A percentile compares a stretch with the other conserved stretches of the same genome.
These are phyloP conservation scores for Pichia occidentalis DNA, from an alignment of 805 yeast genomes.

Conservation along the genomic window DNA sequence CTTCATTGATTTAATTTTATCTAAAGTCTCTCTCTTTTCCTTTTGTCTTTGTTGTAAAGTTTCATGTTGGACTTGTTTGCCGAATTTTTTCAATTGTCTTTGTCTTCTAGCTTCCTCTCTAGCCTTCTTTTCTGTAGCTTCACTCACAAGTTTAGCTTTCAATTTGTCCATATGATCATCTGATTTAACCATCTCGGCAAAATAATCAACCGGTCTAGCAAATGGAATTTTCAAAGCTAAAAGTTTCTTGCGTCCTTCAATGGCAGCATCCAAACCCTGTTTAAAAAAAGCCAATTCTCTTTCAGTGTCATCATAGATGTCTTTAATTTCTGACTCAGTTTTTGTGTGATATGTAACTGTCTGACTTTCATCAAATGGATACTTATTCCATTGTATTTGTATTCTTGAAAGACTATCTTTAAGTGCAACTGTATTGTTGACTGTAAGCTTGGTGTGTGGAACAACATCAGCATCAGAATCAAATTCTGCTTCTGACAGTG, in stretches of 20 bases:
- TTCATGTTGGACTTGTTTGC: conserved; percentile 93
- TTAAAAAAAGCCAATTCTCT: conserved; percentile 93
- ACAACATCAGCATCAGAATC: conserved; percentile 94
- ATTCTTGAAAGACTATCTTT: conserved; percentile 63
- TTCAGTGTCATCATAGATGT: conserved; percentile 91
- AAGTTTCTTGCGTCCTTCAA: conserved; percentile 59
- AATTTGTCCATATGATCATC: conserved; percentile 97
- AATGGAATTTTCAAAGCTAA: conserved; percentile 75
- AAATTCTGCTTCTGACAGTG: conserved; percentile 84
- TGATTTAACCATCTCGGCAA: conserved; percentile 97
- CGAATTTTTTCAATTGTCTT: conserved; percentile 91
- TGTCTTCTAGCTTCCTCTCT: conserved; percentile 91
- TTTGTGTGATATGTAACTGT: conserved; percentile 53
- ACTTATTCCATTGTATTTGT: conserved; percentile 56
- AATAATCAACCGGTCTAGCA: conserved; percentile 88
- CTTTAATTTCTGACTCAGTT: conserved; percentile 64
- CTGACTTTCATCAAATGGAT: conserved; percentile 80
- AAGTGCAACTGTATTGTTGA: conserved; percentile 82
- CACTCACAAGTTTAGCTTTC: conserved; percentile 71
- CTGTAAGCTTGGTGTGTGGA: conserved; percentile 82
- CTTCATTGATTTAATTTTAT: conserved; percentile 84
- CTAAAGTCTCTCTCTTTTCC: conserved; percentile 85
- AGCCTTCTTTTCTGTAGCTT: conserved; percentile 75
- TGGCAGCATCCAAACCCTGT: conserved; percentile 84
- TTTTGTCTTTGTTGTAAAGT: conserved; percentile 89